Base-by-base conservation (phyloP, 2,329 filamentous ascomycete genomes). In the Celoporthe dispersa region DNA sequence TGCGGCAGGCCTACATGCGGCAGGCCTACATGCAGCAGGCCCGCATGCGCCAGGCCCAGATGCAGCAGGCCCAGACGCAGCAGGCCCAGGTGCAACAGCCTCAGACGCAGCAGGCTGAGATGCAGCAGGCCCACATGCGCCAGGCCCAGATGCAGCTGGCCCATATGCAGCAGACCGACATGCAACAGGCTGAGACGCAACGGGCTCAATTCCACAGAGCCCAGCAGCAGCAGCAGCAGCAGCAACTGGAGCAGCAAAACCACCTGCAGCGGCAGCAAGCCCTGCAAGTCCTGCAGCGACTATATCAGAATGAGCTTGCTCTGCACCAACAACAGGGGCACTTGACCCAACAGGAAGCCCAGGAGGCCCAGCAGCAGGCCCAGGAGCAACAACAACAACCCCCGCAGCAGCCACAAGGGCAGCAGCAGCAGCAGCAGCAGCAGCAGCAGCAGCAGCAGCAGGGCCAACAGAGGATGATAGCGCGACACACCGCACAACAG, bases 401-500 rank as follows among this genome's bases (percentile, higher is more conserved):
- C 19, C 60, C 59, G 65, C 31, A 19, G 22, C 65, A 68, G 35
- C 35, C 35, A 28, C 48, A 59, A 16, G 64, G 51, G 25, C 37
- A 63, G 33, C 62, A 57, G 35, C 2, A 12, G 25, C 22, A 16
- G 31, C 57, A 60, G 12, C 53, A 70, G 35, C 67, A 55, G 37
- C 37, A 39, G 11, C 35, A 22, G 28, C 57, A 33, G 28, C 19
- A 19, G 57, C 41, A 48, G 16, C 19, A 48, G 5, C 41, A 48
- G 41, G 19, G 19, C 16, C 41, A 44, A 11, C 31, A 25, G 19
- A 25, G 53, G 5, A 19, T 35, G 35, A 4, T 65, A 12, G 61
- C 55, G 12, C 69, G 63, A 37, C 61, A 60, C n/a, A 53, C 44
- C 14, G 39, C 60, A 11, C 72, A 72, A 22, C 69, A 69, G 44